Evolutionary conservation across 2,329 filamentous ascomycete species (phyloP).

Genomic region (Colletotrichum musae): DNA sequence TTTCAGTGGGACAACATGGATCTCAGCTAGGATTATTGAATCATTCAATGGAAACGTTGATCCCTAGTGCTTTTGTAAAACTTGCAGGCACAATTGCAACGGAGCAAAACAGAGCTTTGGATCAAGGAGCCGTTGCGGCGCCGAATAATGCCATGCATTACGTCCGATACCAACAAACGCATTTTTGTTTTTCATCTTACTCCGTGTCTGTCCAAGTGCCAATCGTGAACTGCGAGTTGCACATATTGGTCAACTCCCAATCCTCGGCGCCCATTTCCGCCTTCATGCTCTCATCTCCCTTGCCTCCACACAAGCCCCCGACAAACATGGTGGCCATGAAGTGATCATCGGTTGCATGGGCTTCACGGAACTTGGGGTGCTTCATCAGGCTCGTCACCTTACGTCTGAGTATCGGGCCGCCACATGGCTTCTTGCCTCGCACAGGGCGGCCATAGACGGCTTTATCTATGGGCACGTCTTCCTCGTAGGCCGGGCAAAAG

Average conservation of each 20-base stretch:
- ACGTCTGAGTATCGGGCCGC: slow-evolving; percentile 67
- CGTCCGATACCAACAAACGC: slow-evolving; percentile 33
- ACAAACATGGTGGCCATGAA: slow-evolving; percentile 78
- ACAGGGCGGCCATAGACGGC: slow-evolving; percentile 30
- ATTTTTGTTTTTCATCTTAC: slow-evolving; percentile 11
- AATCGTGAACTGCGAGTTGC: slow-evolving; percentile 72
- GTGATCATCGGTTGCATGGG: slow-evolving; percentile 79
- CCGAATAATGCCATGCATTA: slow-evolving; percentile 14
- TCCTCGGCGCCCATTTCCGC: slow-evolving; percentile 69
- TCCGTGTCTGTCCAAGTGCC: slow-evolving; percentile 52
- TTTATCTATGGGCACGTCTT: slow-evolving; percentile 64
- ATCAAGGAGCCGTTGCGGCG: background rate
- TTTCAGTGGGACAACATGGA: slow-evolving; percentile 60
- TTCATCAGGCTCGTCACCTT: slow-evolving; percentile 76
- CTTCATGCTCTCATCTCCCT: slow-evolving; percentile 58
- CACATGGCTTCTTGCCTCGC: slow-evolving; percentile 43
- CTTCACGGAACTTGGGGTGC: slow-evolving; percentile 75
- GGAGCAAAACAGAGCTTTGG: background rate
- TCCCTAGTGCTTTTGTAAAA: background rate
- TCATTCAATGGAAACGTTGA: background rate
- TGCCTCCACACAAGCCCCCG: slow-evolving; percentile 67
- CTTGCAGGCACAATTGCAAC: background rate
- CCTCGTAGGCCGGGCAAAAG: slow-evolving; percentile 45
- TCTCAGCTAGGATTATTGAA: slow-evolving; percentile 36
- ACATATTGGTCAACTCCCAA: slow-evolving; percentile 79